phyloP scores from a whole-genome alignment of 1,284 basidiomycete genomes.

The Anthracocystis panici-leucophaei region DNA sequence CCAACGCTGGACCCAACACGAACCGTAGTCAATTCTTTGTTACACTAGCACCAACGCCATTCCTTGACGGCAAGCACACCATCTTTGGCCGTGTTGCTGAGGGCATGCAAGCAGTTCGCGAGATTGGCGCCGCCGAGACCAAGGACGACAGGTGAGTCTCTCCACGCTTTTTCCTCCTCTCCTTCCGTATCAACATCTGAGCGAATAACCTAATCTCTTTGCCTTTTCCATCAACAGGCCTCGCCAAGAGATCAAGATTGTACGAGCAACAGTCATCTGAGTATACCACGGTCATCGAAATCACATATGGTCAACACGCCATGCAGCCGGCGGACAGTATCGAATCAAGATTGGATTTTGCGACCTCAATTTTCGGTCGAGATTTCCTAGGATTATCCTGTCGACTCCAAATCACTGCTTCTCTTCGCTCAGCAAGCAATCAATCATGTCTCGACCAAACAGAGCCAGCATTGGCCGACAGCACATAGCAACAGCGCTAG shows the following conservation, averaged over 20 bases:
- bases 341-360: conserved; percentile 4
- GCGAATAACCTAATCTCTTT: not conserved
- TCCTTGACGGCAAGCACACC: conserved; percentile 79
- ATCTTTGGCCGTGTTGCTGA: conserved; percentile 74
- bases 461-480: not conserved
- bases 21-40: conserved; percentile 99
- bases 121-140: conserved; percentile 47
- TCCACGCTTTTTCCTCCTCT: not conserved
- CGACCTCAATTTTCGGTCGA: conserved; percentile 11
- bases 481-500: not conserved
- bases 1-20: conserved; percentile 91
- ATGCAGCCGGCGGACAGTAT: not conserved
- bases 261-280: conserved; percentile 28
- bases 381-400: not conserved
- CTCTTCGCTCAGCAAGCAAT: not conserved
- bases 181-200: not conserved
- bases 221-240: conserved; percentile 15
- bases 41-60: conserved; percentile 93
- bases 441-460: not conserved
- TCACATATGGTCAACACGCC: not conserved
- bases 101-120: conserved; percentile 73
- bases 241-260: conserved; percentile 46
- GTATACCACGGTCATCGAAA: not conserved
- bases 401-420: not conserved
- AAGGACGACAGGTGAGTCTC: conserved; percentile 46